Percentiles rank a stretch among this genome's conserved stretches.
phyloP scores from a whole-genome alignment of 2,329 filamentous ascomycete species.

The Rhynchosporium secalis region DNA sequence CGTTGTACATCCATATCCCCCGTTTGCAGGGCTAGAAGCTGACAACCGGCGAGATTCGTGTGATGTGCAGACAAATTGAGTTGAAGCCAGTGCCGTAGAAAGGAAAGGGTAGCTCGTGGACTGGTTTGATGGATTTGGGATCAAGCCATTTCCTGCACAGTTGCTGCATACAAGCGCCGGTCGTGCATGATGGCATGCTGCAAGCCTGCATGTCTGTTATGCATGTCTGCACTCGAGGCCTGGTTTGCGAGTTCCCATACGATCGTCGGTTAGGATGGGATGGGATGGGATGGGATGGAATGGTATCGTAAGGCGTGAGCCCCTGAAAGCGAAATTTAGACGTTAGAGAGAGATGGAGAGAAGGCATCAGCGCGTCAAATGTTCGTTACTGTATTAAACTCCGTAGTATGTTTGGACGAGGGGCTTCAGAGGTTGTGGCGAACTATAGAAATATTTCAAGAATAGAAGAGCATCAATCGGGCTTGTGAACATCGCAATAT shows the following conservation, averaged over 20 bases:
- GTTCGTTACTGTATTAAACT: neutral
- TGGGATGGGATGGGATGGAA: neutral
- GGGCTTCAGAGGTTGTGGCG: neutral
- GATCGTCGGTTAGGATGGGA: too few relatives aligned
- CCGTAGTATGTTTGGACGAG: neutral
- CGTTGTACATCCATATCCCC: constrained; percentile 10
- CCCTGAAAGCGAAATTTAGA: constrained; percentile 3
- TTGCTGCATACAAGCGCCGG: constrained; percentile 12
- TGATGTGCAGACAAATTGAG: neutral
- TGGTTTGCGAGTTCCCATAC: too few relatives aligned
- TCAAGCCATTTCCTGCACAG: neutral
- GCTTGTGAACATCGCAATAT: neutral
- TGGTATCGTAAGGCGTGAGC: constrained; percentile 12
- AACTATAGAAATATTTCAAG: neutral
- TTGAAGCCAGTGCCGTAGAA: neutral
- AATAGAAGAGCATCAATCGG: neutral
- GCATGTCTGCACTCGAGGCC: too few relatives aligned
- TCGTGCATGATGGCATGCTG: neutral
- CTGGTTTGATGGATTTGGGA: neutral
- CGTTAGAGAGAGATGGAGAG: neutral
- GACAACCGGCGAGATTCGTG: constrained; percentile 5
- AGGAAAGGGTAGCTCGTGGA: neutral
- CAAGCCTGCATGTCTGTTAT: neutral
- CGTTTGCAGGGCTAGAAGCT: neutral
- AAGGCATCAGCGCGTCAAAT: constrained; percentile 9